Conservation (phyloP, 108 stramenopile genomes). For the Cyclotella kingstonii region DNA sequence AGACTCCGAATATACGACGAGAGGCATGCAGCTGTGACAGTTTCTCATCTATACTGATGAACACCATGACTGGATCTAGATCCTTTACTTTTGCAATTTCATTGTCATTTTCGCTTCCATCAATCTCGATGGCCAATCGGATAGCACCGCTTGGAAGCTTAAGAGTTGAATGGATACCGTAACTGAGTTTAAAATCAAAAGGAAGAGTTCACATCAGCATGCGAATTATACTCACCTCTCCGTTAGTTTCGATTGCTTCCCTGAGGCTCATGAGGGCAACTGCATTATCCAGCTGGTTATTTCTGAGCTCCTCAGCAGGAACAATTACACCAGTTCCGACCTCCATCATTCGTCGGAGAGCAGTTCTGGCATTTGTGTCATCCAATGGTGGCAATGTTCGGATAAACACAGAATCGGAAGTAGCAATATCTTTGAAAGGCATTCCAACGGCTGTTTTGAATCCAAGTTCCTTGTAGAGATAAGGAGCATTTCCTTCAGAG, state of each 20-base stretch:
- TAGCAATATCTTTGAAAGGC: slow-evolving; percentile 98
- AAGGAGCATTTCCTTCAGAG: slow-evolving; percentile 66
- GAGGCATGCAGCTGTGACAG: slow-evolving; percentile 88
- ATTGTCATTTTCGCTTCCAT: slow-evolving; percentile 80
- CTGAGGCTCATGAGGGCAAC: slow-evolving; percentile 84
- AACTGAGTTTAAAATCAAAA: no score
- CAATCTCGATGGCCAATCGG: slow-evolving; percentile 81
- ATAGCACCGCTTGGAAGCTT: slow-evolving; percentile 83
- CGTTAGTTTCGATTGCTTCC: slow-evolving; percentile 72
- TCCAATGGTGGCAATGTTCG: slow-evolving; percentile 66
- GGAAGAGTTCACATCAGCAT: no score
- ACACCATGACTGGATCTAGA: slow-evolving; percentile 66
- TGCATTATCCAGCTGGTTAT: slow-evolving; percentile 88
- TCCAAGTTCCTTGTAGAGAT: slow-evolving; percentile 86
- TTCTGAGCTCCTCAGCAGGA: slow-evolving; percentile 81
- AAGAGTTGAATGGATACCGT: neutral
- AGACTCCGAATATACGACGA: slow-evolving; percentile 88
- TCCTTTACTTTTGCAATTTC: slow-evolving; percentile 74
- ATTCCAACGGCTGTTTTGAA: slow-evolving; percentile 96
- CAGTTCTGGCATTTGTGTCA: slow-evolving; percentile 74
- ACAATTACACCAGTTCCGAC: slow-evolving; percentile 90
- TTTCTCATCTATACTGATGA: slow-evolving; percentile 61
- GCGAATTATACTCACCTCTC: slow-evolving; percentile 70
- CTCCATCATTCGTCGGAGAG: slow-evolving; percentile 88
- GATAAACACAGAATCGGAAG: slow-evolving; percentile 86